Percentiles rank a stretch among this genome's conserved stretches.
These are phyloP conservation scores for Lathyrus oleraceus DNA, from an alignment of 306 rosid species.

Conservation along the genomic window DNA sequence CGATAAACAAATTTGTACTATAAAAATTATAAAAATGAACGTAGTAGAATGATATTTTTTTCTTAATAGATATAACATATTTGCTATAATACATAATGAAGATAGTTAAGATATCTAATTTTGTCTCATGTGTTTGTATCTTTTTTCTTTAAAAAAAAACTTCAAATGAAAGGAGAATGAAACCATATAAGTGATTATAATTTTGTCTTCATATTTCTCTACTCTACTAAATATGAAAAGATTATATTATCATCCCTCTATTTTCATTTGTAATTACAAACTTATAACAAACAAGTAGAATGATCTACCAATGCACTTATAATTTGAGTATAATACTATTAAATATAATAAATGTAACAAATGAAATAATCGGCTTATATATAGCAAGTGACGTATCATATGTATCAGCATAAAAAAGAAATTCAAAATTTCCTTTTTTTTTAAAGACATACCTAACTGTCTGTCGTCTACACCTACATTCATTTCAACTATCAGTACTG, in stretches of 20 bases:
- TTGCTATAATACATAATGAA: too few species aligned
- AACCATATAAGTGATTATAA: too few species aligned
- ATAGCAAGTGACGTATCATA: slow-evolving; percentile 9
- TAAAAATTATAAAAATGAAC: too few species aligned
- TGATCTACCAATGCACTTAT: neutral
- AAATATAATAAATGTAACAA: neutral
- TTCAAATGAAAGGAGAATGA: too few species aligned
- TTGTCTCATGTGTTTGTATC: too few species aligned
- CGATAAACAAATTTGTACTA: too few species aligned
- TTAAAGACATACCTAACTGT: slow-evolving; percentile 43
- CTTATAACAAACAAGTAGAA: neutral
- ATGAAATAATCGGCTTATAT: neutral
- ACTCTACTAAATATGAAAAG: too few species aligned
- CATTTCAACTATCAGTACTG: slow-evolving; percentile 35
- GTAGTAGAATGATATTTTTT: too few species aligned
- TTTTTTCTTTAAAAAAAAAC: too few species aligned
- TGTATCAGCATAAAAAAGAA: neutral
- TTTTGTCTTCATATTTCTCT: too few species aligned
- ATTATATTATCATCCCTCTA: neutral
- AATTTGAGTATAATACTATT: neutral
- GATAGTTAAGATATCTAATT: too few species aligned
- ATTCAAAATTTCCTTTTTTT: slow-evolving; percentile 38
- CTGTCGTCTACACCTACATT: slow-evolving; percentile 26
- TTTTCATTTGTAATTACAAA: neutral
- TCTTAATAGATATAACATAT: too few species aligned